phyloP scores from a whole-genome alignment of 2,329 filamentous ascomycete genomes.

The Verticillium isaacii region DNA sequence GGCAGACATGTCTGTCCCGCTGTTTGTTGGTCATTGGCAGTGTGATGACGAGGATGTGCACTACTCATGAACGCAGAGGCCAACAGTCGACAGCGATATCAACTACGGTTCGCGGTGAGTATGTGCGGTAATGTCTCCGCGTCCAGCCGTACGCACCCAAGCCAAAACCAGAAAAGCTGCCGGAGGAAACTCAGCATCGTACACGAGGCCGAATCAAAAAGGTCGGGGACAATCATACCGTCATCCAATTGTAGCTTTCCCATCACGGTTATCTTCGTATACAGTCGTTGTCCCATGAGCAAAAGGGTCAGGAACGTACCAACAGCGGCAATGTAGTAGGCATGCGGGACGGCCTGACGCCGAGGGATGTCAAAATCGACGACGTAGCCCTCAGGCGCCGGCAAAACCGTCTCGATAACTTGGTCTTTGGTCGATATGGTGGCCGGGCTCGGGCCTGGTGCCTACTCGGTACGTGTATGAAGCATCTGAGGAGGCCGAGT shows the following conservation, averaged over 20 bases:
- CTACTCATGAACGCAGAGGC: slow-evolving; percentile 3
- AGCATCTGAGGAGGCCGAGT: too few species aligned
- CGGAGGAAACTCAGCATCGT: too few species aligned
- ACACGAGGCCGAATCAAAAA: too few species aligned
- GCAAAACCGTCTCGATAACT: slow-evolving; percentile 2
- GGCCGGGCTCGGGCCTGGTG: too few species aligned
- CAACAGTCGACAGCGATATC: slow-evolving; percentile 5
- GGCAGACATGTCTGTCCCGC: slow-evolving; percentile 20
- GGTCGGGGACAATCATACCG: slow-evolving; percentile 5
- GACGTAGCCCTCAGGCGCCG: slow-evolving; percentile 14
- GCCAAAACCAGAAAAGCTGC: background rate
- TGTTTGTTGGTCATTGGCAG: too few species aligned
- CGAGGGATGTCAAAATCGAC: slow-evolving; percentile 20
- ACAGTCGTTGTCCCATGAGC: slow-evolving; percentile 14
- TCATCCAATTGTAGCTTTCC: slow-evolving; percentile 16
- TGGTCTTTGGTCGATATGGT: too few species aligned
- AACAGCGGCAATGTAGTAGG: slow-evolving; percentile 14
- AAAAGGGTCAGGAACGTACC: slow-evolving; percentile 9
- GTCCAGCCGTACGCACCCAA: too few species aligned
- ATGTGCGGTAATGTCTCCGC: too few species aligned
- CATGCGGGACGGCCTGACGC: slow-evolving; percentile 8
- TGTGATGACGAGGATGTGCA: background rate
- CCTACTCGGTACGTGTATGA: too few species aligned
- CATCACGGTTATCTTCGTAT: slow-evolving; percentile 21
- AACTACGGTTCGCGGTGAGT: background rate